Evolutionary conservation across 106 monocot species (phyloP), one percentile per base, ranked within the genome.

Genomic region (Alisma plantagoaquatica): DNA sequence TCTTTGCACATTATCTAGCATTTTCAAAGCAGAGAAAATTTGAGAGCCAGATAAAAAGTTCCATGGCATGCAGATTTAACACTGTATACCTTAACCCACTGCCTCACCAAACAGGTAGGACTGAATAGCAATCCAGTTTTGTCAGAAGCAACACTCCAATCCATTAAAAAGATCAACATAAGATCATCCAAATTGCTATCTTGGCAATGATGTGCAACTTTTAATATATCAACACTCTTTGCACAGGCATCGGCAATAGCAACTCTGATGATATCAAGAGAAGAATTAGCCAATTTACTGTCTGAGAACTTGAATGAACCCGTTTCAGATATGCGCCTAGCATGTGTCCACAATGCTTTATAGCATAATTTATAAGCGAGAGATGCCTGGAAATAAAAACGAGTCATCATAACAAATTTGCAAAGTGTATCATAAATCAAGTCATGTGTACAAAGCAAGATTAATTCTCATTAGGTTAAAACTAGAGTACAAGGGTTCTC

Each of bases 21-120:
- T 26, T 53, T n/a, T 10, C 73, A 32, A 69, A 61, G 49, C 59
- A 31, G 10, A 64, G 58, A 43, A 12, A 15, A 45, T 21, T 33
- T 11, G 49, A 28, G 44, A 27, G 35, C n/a, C n/a, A 54, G 2
- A 18, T 10, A 28, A 8, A 1, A 43, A 53, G 18, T 51, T 25
- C 27, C 8, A 27, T 33, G 5, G 45, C 20, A 44, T 28, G 49
- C 24, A 26, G 46, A 9, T 12, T 46, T 42, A 61, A 46, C 20
- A 64, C 12, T 33, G 26, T 76, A 53, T 21, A 93, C 92, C 92
- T 93, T 87, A 75, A 83, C 80, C 92, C 92, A 93, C 58, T 70
- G 69, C 47, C 80, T 82, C 46, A 83, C 55, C 76, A 93, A 67
- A 23, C 32, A 31, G 28, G 68, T 74, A 33, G 74, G 83, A 49